Conservation (phyloP, 2,329 filamentous ascomycete genomes). For the Cercospora zeina region DNA sequence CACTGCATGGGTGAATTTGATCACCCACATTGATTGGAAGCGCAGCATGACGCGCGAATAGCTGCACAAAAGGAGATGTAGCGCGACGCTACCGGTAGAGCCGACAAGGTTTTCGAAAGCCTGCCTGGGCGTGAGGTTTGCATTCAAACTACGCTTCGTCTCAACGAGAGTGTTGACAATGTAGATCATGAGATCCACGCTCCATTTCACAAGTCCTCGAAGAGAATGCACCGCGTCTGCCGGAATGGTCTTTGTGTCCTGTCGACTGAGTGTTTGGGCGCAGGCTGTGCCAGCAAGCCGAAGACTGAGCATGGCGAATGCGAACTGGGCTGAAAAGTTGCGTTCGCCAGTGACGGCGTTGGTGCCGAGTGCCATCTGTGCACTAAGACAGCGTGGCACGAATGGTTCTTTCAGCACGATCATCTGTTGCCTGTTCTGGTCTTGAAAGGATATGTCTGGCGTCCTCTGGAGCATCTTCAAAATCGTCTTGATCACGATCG, state of each 20-base stretch:
- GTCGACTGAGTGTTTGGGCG: slow-evolving; percentile 30
- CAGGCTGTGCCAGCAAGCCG: slow-evolving; percentile 57
- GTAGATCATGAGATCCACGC: slow-evolving; percentile 63
- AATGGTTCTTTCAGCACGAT: slow-evolving; percentile 70
- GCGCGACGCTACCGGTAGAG: slow-evolving; percentile 31
- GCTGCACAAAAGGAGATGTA: slow-evolving; percentile 67
- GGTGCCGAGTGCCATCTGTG: slow-evolving; percentile 77
- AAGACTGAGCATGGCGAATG: slow-evolving; percentile 72
- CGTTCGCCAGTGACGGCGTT: slow-evolving; percentile 61
- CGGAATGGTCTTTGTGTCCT: slow-evolving; percentile 26
- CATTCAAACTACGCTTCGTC: slow-evolving; percentile 36
- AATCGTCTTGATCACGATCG: slow-evolving; percentile 64
- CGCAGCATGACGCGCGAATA: slow-evolving; percentile 71
- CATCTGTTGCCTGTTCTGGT: slow-evolving; percentile 59
- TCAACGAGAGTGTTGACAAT: slow-evolving; percentile 56
- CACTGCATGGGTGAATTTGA: slow-evolving; percentile 31
- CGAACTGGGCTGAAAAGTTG: slow-evolving; percentile 69
- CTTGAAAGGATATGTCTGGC: slow-evolving; percentile 72
- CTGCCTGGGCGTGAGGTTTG: slow-evolving; percentile 17
- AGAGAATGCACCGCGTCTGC: slow-evolving; percentile 71
- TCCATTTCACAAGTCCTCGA: slow-evolving; percentile 76
- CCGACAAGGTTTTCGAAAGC: slow-evolving; percentile 29
- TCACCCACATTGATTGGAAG: slow-evolving; percentile 65
- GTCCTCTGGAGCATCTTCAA: slow-evolving; percentile 69
- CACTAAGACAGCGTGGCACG: slow-evolving; percentile 73